A percentile compares a stretch with the other conserved stretches of the same genome.
Evolutionary conservation across 768 basidiomycete species (phyloP).

Genomic region (Kwoniella pini): DNA sequence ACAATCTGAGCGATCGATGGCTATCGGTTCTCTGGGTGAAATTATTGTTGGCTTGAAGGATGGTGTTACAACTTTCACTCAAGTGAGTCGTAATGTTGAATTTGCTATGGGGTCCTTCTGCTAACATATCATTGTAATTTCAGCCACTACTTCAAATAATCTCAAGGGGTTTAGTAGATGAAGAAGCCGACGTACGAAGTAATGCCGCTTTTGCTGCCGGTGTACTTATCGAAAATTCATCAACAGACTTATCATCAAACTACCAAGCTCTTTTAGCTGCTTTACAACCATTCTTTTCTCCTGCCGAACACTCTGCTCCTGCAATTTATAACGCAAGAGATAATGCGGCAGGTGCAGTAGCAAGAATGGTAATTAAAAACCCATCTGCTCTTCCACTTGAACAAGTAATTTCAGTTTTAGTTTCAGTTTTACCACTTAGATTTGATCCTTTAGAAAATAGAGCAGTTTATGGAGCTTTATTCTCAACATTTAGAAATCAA

Average conservation of each 20-base stretch:
- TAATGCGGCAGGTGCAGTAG: slow-evolving; percentile 93
- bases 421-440: slow-evolving; percentile 78
- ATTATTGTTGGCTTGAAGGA: slow-evolving; percentile 89
- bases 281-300: slow-evolving; percentile 77
- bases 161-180: slow-evolving; percentile 75
- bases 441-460: slow-evolving; percentile 88
- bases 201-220: slow-evolving; percentile 95
- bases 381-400: slow-evolving; percentile 77
- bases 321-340: slow-evolving; percentile 82
- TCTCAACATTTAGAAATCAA: slow-evolving; percentile 80
- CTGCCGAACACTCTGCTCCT: slow-evolving; percentile 65
- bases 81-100: slow-evolving; percentile 40
- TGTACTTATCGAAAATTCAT: slow-evolving; percentile 82
- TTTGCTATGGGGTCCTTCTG: not conserved
- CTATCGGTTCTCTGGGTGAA: slow-evolving; percentile 91
- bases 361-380: slow-evolving; percentile 81
- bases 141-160: slow-evolving; percentile 75
- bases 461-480: slow-evolving; percentile 82
- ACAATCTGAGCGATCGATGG: slow-evolving; percentile 84
- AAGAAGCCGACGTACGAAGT: slow-evolving; percentile 89
- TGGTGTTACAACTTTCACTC: slow-evolving; percentile 80
- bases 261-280: slow-evolving; percentile 74
- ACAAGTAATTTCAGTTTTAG: slow-evolving; percentile 67
- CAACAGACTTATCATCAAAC: slow-evolving; percentile 76
- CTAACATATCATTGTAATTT: not conserved